These are phyloP conservation scores for Tetrapisispora nanseiensis DNA, from an alignment of 805 yeast genomes.

Conservation along the genomic window DNA sequence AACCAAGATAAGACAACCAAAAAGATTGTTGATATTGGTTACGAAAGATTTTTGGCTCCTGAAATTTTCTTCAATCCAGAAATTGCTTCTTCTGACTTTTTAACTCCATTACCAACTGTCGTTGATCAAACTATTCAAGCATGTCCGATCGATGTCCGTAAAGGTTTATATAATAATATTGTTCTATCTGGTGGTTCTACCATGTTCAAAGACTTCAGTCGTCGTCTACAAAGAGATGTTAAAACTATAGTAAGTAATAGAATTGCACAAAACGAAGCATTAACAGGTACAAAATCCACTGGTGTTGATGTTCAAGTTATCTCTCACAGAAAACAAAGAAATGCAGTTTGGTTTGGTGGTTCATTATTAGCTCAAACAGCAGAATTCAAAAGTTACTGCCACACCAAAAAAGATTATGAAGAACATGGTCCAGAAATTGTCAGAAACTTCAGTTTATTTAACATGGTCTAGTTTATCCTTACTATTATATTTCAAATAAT, in stretches of 20 bases:
- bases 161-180: slow-evolving; percentile 88
- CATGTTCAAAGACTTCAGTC: slow-evolving; percentile 96
- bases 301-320: slow-evolving; percentile 97
- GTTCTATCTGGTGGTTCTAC: slow-evolving; percentile 97
- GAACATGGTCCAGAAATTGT: slow-evolving; percentile 97
- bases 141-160: slow-evolving; percentile 95
- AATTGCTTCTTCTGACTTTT: slow-evolving; percentile 86
- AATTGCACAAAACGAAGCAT: slow-evolving; percentile 67
- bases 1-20: slow-evolving; percentile 55
- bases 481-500: too few relatives aligned
- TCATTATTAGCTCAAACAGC: slow-evolving; percentile 92
- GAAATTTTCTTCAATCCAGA: slow-evolving; percentile 98
- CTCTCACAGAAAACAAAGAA: slow-evolving; percentile 92
- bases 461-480: slow-evolving; percentile 53
- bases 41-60: slow-evolving; percentile 97
- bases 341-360: slow-evolving; percentile 99
- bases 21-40: slow-evolving; percentile 82
- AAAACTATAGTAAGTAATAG: slow-evolving; percentile 81
- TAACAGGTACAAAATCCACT: slow-evolving; percentile 65
- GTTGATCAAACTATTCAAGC: slow-evolving; percentile 93
- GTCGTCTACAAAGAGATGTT: slow-evolving; percentile 92
- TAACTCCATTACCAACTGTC: slow-evolving; percentile 92
- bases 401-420: slow-evolving; percentile 94
- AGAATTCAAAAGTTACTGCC: slow-evolving; percentile 92
- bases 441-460: slow-evolving; percentile 89